phyloP scores from a whole-genome alignment of 192 early-diverging fungal species.

The Backusella psychrophila region DNA sequence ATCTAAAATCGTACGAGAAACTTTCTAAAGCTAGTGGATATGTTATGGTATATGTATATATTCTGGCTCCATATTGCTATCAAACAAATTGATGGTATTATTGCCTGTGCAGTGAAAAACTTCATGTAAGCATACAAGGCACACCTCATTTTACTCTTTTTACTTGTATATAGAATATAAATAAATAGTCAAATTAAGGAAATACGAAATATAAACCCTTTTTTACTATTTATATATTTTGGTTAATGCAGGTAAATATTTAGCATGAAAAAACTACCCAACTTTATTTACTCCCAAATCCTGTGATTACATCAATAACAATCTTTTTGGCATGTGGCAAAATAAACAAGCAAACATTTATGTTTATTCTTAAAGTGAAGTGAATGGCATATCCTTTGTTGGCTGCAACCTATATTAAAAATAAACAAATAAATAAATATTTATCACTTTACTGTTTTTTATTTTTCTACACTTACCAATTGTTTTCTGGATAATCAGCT shows the following conservation, averaged over 20 bases:
- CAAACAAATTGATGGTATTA: background rate
- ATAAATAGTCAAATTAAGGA: background rate
- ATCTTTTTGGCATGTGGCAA: background rate
- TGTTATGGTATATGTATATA: background rate
- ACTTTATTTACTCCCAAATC: background rate
- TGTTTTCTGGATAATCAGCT: conserved; percentile 66
- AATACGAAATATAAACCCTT: background rate
- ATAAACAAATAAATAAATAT: conserved; percentile 1
- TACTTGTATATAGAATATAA: background rate
- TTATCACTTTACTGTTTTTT: background rate
- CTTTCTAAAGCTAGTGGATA: background rate
- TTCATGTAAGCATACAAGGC: no score
- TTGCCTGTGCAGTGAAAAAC: no score
- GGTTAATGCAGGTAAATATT: background rate
- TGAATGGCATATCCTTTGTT: conserved; percentile 5
- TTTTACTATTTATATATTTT: background rate
- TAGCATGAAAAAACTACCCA: background rate
- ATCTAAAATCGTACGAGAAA: background rate
- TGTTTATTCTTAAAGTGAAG: conserved; percentile 5
- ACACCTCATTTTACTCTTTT: background rate
- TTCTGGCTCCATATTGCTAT: no score
- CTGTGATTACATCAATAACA: background rate
- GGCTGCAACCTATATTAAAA: conserved; percentile 18
- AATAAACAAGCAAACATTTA: background rate
- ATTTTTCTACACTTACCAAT: conserved; percentile 61